A percentile compares a stretch with the other conserved stretches of the same genome.
Evolutionary conservation across 768 basidiomycete species (phyloP).

Genomic region (Terana coerulea): DNA sequence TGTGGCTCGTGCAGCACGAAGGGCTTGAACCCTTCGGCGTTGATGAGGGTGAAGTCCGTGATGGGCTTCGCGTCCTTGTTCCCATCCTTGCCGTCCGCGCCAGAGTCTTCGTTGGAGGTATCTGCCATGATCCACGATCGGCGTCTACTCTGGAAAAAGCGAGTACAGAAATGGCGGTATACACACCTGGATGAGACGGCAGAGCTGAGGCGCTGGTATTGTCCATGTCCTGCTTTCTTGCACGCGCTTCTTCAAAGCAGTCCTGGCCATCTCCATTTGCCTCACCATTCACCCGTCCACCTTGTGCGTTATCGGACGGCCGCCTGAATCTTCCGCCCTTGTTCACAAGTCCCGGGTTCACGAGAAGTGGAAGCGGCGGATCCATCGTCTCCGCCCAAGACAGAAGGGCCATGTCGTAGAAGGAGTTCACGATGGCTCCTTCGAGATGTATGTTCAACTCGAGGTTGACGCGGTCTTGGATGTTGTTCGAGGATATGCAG

Average conservation of each 20-base stretch:
- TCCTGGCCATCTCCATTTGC: neutral
- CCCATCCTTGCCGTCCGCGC: neutral
- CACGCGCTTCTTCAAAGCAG: conserved; percentile 9
- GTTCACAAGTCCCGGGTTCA: conserved; percentile 8
- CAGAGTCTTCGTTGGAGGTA: neutral
- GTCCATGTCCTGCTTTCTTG: conserved; percentile 7
- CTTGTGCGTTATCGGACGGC: conserved; percentile 26
- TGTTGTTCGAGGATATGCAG: conserved; percentile 63
- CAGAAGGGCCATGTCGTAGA: conserved; percentile 67
- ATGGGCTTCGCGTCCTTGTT: conserved; percentile 3
- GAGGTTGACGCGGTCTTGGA: conserved; percentile 47
- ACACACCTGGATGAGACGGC: conserved; percentile 4
- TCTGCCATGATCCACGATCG: neutral
- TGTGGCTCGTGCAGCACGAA: conserved; percentile 59
- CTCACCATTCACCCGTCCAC: conserved; percentile 38
- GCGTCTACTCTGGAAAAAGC: neutral
- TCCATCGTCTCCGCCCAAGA: conserved; percentile 51
- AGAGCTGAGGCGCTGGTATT: neutral
- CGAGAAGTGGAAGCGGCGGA: conserved; percentile 41
- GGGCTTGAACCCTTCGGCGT: conserved; percentile 52
- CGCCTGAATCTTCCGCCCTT: too few relatives aligned
- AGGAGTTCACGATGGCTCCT: conserved; percentile 63
- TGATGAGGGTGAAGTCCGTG: conserved; percentile 15
- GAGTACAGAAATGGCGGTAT: neutral
- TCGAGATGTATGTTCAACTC: conserved; percentile 71